phyloP scores from a whole-genome alignment of 2,329 filamentous ascomycete species.

The Endothia cerciana region DNA sequence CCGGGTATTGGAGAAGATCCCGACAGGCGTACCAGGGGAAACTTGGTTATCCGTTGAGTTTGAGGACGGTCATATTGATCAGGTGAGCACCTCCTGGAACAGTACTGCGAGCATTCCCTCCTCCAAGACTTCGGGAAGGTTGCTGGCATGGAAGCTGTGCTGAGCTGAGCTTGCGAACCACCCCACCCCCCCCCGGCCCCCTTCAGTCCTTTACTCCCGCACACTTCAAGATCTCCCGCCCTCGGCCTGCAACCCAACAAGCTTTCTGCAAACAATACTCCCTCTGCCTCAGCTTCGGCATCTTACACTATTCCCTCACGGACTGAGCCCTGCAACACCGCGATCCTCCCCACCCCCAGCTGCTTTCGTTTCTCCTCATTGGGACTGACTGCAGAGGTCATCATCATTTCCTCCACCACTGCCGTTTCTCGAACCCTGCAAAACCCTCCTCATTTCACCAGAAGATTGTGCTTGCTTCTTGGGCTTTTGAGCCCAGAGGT shows the following conservation, averaged over 20 bases:
- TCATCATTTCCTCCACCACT: neutral
- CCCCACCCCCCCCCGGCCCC: too few relatives aligned
- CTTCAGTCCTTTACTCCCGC: neutral
- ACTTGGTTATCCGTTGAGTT: slow-evolving; percentile 47
- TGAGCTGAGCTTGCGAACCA: neutral
- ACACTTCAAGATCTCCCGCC: too few relatives aligned
- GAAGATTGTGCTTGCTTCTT: neutral
- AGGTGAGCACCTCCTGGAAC: slow-evolving; percentile 43
- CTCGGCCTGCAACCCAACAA: too few relatives aligned
- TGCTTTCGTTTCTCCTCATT: neutral
- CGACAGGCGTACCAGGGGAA: slow-evolving; percentile 33
- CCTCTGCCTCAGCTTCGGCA: neutral
- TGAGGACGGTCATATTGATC: slow-evolving; percentile 48
- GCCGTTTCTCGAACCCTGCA: neutral
- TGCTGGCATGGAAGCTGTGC: neutral
- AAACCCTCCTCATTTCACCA: neutral
- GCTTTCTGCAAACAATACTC: neutral
- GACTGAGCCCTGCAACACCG: neutral
- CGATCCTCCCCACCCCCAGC: neutral
- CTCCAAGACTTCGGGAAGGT: neutral
- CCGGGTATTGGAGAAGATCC: slow-evolving; percentile 39
- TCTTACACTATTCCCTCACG: neutral
- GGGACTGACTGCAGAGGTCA: neutral
- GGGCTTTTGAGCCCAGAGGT: neutral
- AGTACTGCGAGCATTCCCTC: neutral